Conservation (phyloP, 2,329 filamentous ascomycete genomes). For the Penicillium sp. region DNA sequence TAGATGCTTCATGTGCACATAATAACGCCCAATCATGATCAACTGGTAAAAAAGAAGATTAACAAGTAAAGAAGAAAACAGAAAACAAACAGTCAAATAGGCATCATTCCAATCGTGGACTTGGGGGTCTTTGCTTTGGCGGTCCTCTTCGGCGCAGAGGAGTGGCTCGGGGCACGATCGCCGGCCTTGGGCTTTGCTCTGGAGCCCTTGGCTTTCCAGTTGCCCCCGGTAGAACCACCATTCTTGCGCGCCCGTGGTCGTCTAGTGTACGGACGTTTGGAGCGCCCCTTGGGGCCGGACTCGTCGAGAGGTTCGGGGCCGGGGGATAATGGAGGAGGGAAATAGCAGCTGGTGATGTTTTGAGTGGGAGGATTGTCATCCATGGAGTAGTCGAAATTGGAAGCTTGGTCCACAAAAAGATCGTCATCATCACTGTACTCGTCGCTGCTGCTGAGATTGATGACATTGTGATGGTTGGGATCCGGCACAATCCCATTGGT, state of each 20-base stretch:
- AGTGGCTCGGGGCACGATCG: constrained; percentile 19
- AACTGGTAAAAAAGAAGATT: not conserved
- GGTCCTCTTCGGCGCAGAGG: constrained; percentile 23
- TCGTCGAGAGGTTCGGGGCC: constrained; percentile 24
- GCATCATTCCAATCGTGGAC: constrained; percentile 39
- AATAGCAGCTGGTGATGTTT: constrained; percentile 34
- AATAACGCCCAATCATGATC: constrained; percentile 13
- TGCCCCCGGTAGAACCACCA: constrained; percentile 14
- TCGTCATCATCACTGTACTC: constrained; percentile 37
- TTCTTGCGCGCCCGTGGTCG: constrained; percentile 26
- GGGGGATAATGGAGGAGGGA: constrained; percentile 24
- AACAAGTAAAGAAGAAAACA: not conserved
- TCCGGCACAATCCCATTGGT: constrained; percentile 48
- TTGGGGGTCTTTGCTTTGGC: constrained; percentile 25
- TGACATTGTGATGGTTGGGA: constrained; percentile 45
- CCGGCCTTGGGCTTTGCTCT: constrained; percentile 21
- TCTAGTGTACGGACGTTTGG: constrained; percentile 26
- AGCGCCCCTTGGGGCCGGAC: constrained; percentile 19
- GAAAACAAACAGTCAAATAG: constrained; percentile 25
- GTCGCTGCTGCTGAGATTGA: constrained; percentile 42
- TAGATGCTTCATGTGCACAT: constrained; percentile 12
- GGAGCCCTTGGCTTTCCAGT: constrained; percentile 24
- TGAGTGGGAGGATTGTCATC: constrained; percentile 11
- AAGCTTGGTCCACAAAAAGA: constrained; percentile 28
- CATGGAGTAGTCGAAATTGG: constrained; percentile 19